Percentiles rank a stretch among this genome's conserved stretches.
phyloP scores from a whole-genome alignment of 352 stramenopile species.

The Phytophthora hibernalis region DNA sequence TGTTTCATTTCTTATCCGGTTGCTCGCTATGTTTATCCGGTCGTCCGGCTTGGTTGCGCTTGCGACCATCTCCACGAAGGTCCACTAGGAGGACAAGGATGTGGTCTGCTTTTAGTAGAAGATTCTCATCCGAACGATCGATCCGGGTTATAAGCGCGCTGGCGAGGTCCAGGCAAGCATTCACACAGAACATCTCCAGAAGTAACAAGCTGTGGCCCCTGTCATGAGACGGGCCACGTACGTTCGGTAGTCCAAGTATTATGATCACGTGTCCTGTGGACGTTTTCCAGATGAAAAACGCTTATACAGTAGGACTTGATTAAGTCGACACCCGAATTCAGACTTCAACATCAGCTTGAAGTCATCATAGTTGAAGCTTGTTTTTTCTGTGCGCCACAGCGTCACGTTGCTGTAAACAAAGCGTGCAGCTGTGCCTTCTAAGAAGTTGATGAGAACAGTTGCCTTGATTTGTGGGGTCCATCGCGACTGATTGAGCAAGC shows the following conservation, averaged over 20 bases:
- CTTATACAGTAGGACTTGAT: constrained; percentile 23
- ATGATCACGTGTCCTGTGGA: constrained; percentile 15
- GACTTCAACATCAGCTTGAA: constrained; percentile 3
- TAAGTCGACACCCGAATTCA: constrained; percentile 18
- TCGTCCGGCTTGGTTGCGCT: not conserved
- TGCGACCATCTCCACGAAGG: constrained; percentile 3
- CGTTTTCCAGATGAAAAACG: constrained; percentile 10
- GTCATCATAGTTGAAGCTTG: constrained; percentile 15
- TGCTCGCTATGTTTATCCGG: not conserved
- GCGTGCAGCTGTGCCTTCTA: constrained; percentile 13
- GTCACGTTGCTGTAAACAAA: constrained; percentile 14
- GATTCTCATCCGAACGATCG: not conserved
- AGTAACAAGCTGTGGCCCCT: constrained; percentile 14
- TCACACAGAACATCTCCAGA: constrained; percentile 12
- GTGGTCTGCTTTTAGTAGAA: constrained; percentile 2
- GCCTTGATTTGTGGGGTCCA: constrained; percentile 11
- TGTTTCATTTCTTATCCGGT: not conserved
- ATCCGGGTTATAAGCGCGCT: constrained; percentile 8
- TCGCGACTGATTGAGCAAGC: constrained; percentile 9
- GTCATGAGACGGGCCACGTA: constrained; percentile 24
- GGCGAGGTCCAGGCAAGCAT: constrained; percentile 7
- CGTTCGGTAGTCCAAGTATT: constrained; percentile 25
- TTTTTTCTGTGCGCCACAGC: constrained; percentile 16
- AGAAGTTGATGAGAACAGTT: constrained; percentile 18
- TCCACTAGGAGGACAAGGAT: constrained; percentile 1